Evolutionary conservation across 169 alveolate genomes (phyloP), one percentile per base, ranked within the genome.

Genomic region (Eimeria sp.): DNA sequence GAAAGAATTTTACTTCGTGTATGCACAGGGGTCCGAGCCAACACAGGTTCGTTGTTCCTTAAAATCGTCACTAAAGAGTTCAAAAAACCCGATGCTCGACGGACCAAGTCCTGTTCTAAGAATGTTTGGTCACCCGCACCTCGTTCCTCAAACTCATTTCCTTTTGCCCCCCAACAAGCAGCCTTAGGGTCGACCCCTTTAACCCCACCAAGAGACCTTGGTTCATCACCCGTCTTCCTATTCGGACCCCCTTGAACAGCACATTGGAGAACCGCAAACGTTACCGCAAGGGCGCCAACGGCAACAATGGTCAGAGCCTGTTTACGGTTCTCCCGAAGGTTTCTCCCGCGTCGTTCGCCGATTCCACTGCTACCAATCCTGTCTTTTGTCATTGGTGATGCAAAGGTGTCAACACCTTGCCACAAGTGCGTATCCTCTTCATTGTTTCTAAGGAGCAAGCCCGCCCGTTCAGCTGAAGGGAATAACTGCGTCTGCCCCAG

Each of bases 11-110:
- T 72, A 18, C 82, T 72, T 11, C 82, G 82, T n/a, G 43, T 30
- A 6, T 30, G 82, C 82, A 72, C 54, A 34, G 82, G 82, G n/a
- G 30, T 72, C 30, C 54, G 82, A 72, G 54, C 82, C 82, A 72
- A 72, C 25, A 72, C 82, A 14, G 82, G 82, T 10, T 72, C 82
- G 82, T 72, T 72, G 51, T 2, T 5, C 51, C 40, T 72, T 4
- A 72, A 3, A 30, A 72, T 40, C 22, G 45, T 72, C 82, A 72
- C 51, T 7, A 72, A 72, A 27, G 82, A 72, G 82, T 40, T 40
- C 82, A 72, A 34, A 72, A 72, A 30, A 5, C 30, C 54, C 51
- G 54, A 72, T 34, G 82, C 54, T 34, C 27, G 30, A 6, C 16
- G 51, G 30, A 34, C 54, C 40, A 72, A 72, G n/a, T 40, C 54